Base-by-base conservation (phyloP, 306 rosid genomes). In the Vigna nakashimae region DNA sequence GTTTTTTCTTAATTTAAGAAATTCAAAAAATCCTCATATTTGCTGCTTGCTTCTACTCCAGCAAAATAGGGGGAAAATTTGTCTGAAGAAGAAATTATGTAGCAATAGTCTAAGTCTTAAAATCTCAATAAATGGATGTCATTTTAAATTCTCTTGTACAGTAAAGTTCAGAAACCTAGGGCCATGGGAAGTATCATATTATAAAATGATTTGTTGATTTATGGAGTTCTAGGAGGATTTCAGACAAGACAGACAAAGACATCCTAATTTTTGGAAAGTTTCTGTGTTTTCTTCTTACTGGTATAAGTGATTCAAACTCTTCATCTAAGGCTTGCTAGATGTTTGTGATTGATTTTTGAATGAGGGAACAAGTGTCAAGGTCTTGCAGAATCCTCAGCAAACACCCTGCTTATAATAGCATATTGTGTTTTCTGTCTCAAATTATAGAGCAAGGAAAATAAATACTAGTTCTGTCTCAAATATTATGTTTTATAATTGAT, bases 101-200 rank as follows among this genome's bases (percentile, higher is more conserved):
- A 12, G 52, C 38, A 56, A 24, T 6, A 59, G 28, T 74, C 13
- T 22, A 9, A 40, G 78, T n/a, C 46, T 58, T 16, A 59, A 30
- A 30, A 42, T 59, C 78, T 45, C 49, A 59, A 24, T 59, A 10
- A 57, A 45, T 45, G 58, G 12, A 42, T 59, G 32, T n/a, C 62
- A 24, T 59, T 28, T n/a, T 34, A 73, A 14, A 34, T 38, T 6
- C 36, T 55, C 3, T 7, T 36, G 26, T 9, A 28, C 43, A 13
- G 36, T 14, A 28, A 30, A 30, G 32, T 28, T 18, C 17, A 46
- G 62, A 15, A 69, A 17, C 48, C 17, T 66, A 49, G 15, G 13
- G 50, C 20, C 22, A 74, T n/a, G 42, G 28, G 45, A 60, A 59
- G 17, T 9, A 45, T 15, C 18, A 7, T 59, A 30, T 9, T 45